Evolutionary conservation across 176 grass and related monocot species (phyloP).

Genomic region (Panicum miliaceum): DNA sequence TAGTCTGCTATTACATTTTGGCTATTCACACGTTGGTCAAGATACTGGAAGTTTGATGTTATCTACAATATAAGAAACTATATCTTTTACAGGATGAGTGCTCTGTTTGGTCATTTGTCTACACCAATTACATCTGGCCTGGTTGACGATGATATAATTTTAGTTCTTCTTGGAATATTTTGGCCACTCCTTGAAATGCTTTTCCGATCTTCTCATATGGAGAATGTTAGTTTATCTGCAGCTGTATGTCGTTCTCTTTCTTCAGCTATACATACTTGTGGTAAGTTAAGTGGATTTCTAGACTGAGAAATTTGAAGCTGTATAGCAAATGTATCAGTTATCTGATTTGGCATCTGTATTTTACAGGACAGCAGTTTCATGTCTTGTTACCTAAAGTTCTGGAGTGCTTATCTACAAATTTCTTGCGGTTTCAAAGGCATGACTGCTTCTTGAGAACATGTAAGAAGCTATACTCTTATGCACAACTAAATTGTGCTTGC

Average conservation of each 20-base stretch:
- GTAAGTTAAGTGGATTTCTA: conserved; percentile 50
- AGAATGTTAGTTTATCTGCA: conserved; percentile 73
- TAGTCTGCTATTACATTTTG: neutral
- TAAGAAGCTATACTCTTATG: conserved; percentile 34
- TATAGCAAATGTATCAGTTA: neutral
- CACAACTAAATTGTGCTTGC: neutral
- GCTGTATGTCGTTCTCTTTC: conserved; percentile 90
- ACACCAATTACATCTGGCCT: conserved; percentile 52
- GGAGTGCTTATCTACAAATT: conserved; percentile 86
- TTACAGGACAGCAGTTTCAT: conserved; percentile 77
- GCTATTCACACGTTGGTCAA: neutral
- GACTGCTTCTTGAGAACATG: conserved; percentile 98
- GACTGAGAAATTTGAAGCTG: conserved; percentile 39
- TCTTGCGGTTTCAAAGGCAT: conserved; percentile 84
- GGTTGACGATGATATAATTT: conserved; percentile 76
- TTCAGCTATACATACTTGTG: conserved; percentile 79
- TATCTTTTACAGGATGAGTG: conserved; percentile 70
- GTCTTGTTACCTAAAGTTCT: conserved; percentile 80
- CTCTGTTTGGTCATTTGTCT: conserved; percentile 78
- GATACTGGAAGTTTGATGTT: conserved; percentile 7
- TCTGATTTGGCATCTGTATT: conserved; percentile 38
- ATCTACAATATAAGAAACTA: conserved; percentile 21
- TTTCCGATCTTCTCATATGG: conserved; percentile 84
- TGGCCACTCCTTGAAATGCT: conserved; percentile 95
- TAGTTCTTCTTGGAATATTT: conserved; percentile 72